phyloP scores from a whole-genome alignment of 108 stramenopile genomes.

The Cyclostephanos invisitatus region DNA sequence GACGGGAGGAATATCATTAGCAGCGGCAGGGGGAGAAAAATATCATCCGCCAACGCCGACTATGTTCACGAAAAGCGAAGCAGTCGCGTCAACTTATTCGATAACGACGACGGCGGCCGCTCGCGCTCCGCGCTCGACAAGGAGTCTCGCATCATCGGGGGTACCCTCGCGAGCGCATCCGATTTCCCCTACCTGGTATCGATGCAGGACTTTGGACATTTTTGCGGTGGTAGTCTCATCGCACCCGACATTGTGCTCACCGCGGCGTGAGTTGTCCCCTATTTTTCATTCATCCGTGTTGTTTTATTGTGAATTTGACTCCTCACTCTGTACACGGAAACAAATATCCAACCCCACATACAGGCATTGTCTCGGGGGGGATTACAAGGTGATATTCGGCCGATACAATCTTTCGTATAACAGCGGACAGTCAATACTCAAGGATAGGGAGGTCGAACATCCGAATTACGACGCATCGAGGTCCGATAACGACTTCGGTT shows the following conservation, averaged over 20 bases:
- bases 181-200: slow-evolving; percentile 4
- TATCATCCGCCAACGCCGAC: neutral
- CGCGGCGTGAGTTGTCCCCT: slow-evolving; percentile 18
- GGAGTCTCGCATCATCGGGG: slow-evolving; percentile 10
- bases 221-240: slow-evolving; percentile 25
- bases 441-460: slow-evolving; percentile 12
- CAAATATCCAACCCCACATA: neutral
- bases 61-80: neutral
- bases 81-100: neutral
- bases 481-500: slow-evolving; percentile 29
- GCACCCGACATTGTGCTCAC: slow-evolving; percentile 26
- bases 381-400: slow-evolving; percentile 22
- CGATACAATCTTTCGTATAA: slow-evolving; percentile 10
- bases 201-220: slow-evolving; percentile 4
- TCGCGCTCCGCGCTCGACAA: neutral
- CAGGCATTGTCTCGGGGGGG: slow-evolving; percentile 22
- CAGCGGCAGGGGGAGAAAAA: neutral
- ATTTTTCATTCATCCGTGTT: neutral
- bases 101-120: neutral
- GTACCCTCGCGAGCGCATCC: neutral
- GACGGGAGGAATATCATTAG: too few relatives aligned
- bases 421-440: slow-evolving; percentile 14
- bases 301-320: neutral
- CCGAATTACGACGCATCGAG: slow-evolving; percentile 18
- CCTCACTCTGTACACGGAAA: too few relatives aligned